A percentile compares a stretch with the other conserved stretches of the same genome.
Conservation (phyloP, 2,329 filamentous ascomycete species). For the Sporothrix dimorphospora region DNA sequence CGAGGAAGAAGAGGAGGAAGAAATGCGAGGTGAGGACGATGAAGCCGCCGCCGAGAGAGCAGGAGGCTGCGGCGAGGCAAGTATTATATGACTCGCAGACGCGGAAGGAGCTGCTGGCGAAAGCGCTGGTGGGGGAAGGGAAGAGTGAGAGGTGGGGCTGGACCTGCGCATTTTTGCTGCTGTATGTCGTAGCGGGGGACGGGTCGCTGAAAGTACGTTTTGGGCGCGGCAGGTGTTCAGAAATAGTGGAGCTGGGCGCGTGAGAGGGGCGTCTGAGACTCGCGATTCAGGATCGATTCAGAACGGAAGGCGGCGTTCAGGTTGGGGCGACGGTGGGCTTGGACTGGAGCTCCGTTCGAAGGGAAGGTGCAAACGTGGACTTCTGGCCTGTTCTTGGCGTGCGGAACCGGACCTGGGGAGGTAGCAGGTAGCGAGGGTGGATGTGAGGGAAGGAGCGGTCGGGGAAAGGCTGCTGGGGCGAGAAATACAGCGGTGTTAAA, state of each 20-base stretch:
- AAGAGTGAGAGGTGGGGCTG: conserved; percentile 30
- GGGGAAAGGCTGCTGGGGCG: background rate
- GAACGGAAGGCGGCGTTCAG: background rate
- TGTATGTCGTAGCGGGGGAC: background rate
- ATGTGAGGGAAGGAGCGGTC: conserved; percentile 1
- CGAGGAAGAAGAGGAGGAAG: conserved; percentile 1
- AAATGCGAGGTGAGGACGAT: conserved; percentile 15
- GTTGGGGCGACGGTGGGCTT: background rate
- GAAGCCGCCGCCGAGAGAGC: conserved; percentile 23
- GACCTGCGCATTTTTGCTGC: conserved; percentile 25
- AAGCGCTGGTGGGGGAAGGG: conserved; percentile 27
- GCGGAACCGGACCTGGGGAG: conserved; percentile 23
- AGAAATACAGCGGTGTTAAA: background rate
- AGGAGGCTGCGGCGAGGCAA: conserved; percentile 12
- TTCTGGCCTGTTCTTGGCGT: background rate
- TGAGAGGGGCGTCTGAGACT: background rate
- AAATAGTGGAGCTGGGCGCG: conserved; percentile 22
- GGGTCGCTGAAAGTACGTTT: background rate
- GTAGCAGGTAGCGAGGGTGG: background rate
- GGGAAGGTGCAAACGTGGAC: conserved; percentile 11
- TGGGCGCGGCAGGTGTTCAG: conserved; percentile 18
- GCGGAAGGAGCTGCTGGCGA: conserved; percentile 25
- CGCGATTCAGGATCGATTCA: background rate
- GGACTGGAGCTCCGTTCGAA: conserved; percentile 10
- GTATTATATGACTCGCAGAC: conserved; percentile 20